Percentiles rank a stretch among this genome's conserved stretches.
Evolutionary conservation across 345 rosid species (phyloP).

Genomic region (Microcos paniculata): DNA sequence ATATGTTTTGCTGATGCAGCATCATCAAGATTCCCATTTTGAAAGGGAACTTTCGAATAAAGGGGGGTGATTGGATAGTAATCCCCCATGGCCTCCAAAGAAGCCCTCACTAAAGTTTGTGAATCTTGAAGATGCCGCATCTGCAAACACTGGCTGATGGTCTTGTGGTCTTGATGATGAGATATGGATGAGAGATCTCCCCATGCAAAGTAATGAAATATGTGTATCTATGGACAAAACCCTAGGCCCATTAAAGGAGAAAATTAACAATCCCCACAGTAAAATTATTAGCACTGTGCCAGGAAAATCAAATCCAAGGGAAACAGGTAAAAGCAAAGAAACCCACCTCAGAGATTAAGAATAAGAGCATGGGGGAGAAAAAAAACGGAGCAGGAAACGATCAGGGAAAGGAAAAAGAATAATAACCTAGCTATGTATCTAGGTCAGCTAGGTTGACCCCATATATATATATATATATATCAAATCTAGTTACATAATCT

Average conservation of each 20-base stretch:
- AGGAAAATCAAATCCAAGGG: neutral
- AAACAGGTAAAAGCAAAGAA: neutral
- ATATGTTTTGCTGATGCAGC: constrained; percentile 51
- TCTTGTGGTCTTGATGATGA: neutral
- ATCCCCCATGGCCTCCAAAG: neutral
- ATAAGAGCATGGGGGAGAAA: neutral
- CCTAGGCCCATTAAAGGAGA: constrained; percentile 17
- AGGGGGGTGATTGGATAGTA: neutral
- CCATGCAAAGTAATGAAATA: constrained; percentile 15
- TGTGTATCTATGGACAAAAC: constrained; percentile 9
- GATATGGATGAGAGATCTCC: neutral
- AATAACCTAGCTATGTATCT: neutral
- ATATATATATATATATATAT: no score
- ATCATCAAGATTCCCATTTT: constrained; percentile 62
- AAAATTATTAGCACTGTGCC: neutral
- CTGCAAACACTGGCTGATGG: constrained; percentile 34
- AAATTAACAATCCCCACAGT: neutral
- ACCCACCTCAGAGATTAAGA: constrained; percentile 4
- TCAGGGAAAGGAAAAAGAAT: neutral
- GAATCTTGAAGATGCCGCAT: constrained; percentile 56
- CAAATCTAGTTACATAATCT: neutral
- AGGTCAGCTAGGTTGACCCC: neutral
- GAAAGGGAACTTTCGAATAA: constrained; percentile 13
- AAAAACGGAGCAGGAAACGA: neutral
- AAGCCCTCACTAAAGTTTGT: constrained; percentile 24